Percentiles rank a stretch among this genome's conserved stretches.
These are phyloP conservation scores for Austroboletus eburneus DNA, from an alignment of 768 basidiomycete species.

Conservation along the genomic window DNA sequence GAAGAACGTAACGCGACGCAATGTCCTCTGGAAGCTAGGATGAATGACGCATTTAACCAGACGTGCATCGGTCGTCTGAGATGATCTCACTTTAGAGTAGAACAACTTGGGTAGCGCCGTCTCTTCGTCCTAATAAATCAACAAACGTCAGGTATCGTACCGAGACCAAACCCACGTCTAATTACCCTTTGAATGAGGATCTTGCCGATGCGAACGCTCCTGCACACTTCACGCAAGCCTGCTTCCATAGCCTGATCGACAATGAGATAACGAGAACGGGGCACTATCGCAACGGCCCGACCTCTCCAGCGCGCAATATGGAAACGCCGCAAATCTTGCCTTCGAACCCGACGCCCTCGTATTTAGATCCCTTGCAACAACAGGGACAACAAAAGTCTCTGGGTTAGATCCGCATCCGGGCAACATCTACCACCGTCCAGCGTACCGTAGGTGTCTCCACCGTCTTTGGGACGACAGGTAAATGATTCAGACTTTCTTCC, in stretches of 20 bases:
- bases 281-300: constrained; percentile 25
- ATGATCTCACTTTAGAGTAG: constrained; percentile 63
- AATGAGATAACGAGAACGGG: background rate
- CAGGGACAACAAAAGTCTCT: too few relatives aligned
- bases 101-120: constrained; percentile 92
- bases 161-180: constrained; percentile 24
- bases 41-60: background rate
- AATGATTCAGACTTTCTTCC: constrained; percentile 85
- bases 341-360: constrained; percentile 91
- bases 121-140: constrained; percentile 94
- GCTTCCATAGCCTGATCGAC: constrained; percentile 89
- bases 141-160: too few relatives aligned
- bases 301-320: constrained; percentile 92
- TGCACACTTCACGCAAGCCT: constrained; percentile 91
- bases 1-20: constrained; percentile 82
- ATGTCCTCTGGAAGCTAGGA: constrained; percentile 89
- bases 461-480: constrained; percentile 70
- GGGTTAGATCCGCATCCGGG: too few relatives aligned
- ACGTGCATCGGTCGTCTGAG: background rate
- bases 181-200: constrained; percentile 93
- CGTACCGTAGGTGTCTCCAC: constrained; percentile 81
- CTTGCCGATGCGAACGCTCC: constrained; percentile 93
- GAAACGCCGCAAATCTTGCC: constrained; percentile 97
- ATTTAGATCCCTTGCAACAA: constrained; percentile 59
- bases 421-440: too few relatives aligned